These are phyloP conservation scores for Rhizoclosmatium globosum DNA, from an alignment of 192 early-diverging fungal genomes.

Conservation along the genomic window DNA sequence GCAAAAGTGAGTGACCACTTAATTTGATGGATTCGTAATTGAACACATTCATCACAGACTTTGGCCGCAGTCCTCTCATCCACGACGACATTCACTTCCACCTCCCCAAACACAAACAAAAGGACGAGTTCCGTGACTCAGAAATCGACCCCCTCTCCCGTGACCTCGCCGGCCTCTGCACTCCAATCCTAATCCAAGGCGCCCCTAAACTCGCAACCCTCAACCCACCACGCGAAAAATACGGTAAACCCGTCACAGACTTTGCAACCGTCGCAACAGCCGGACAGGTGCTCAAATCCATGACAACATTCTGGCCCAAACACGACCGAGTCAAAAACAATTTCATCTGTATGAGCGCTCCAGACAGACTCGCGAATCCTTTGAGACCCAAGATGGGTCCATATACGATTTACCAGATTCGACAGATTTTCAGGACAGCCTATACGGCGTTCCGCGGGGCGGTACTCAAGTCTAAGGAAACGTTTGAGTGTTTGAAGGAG, in stretches of 20 bases:
- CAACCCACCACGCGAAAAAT: background rate
- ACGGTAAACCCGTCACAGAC: background rate
- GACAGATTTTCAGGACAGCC: constrained; percentile 39
- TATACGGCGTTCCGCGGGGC: constrained; percentile 44
- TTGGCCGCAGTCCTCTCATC: constrained; percentile 7
- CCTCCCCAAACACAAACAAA: constrained; percentile 26
- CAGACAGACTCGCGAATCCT: constrained; percentile 42
- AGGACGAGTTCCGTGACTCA: background rate
- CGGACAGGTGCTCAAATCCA: background rate
- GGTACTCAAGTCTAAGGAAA: constrained; percentile 27
- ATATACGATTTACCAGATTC: constrained; percentile 36
- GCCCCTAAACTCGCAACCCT: constrained; percentile 23
- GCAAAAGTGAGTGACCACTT: background rate
- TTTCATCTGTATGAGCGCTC: constrained; percentile 43
- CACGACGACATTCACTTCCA: constrained; percentile 30
- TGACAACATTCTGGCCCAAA: background rate
- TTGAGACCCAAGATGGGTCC: constrained; percentile 17
- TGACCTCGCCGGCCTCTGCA: constrained; percentile 16
- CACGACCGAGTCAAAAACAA: constrained; percentile 14
- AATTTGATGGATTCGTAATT: background rate
- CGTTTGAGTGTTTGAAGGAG: constrained; percentile 14
- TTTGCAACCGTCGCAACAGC: background rate
- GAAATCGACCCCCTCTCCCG: constrained; percentile 19
- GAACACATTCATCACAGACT: background rate
- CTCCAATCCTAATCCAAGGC: constrained; percentile 24